Percentiles rank a stretch among this genome's conserved stretches.
These are phyloP conservation scores for Eimeria maxima DNA, from an alignment of 169 alveolate genomes.

Conservation along the genomic window DNA sequence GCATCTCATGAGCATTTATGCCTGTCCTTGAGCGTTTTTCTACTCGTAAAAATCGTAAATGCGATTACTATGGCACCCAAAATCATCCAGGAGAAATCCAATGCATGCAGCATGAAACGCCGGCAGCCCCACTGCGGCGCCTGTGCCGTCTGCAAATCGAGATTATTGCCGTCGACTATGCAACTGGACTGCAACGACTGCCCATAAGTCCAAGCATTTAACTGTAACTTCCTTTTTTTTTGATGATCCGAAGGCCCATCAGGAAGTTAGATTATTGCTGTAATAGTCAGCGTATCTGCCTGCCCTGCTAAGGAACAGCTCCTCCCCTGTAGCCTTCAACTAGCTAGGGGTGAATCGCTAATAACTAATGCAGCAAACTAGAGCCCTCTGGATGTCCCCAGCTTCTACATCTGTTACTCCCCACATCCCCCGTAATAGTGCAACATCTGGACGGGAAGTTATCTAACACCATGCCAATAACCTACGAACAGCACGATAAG, in stretches of 20 bases:
- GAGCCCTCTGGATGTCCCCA: not conserved
- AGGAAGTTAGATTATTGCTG: no score
- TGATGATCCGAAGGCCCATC: no score
- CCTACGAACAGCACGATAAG: no score
- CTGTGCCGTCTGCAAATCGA: not conserved
- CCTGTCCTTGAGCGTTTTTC: not conserved
- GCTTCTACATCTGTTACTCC: not conserved
- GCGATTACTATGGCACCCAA: not conserved
- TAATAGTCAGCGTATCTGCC: no score
- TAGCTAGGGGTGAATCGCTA: not conserved
- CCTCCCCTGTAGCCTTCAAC: not conserved
- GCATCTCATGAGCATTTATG: not conserved
- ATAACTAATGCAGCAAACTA: not conserved
- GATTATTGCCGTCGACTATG: not conserved
- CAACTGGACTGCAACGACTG: not conserved
- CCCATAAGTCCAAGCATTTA: not conserved
- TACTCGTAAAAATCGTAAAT: not conserved
- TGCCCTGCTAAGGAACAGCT: not conserved
- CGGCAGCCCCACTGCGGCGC: slow-evolving; percentile 24
- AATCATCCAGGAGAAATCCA: not conserved
- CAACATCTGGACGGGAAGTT: no score
- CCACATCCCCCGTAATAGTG: not conserved
- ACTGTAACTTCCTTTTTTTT: not conserved
- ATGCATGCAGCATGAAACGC: slow-evolving; percentile 5
- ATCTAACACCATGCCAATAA: no score